Evolutionary conservation across 2,329 filamentous ascomycete species (phyloP).

Genomic region (Albophoma yamanashiensis): DNA sequence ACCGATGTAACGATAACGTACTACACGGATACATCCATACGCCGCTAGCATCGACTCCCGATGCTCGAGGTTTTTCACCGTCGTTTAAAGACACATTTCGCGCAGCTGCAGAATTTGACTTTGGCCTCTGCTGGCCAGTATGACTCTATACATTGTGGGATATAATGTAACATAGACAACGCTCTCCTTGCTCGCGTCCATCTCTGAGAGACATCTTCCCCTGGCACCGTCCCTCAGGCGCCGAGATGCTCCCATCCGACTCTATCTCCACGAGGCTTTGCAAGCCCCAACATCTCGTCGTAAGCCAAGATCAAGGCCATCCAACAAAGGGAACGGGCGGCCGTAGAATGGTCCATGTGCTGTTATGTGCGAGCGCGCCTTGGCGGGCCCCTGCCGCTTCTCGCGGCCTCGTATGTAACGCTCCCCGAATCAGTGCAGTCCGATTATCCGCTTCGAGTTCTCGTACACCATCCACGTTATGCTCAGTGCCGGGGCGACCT

Average conservation of each 20-base stretch:
- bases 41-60: no score
- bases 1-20: no score
- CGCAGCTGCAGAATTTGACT: neutral
- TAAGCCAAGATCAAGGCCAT: neutral
- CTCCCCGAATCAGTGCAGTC: conserved; percentile 26
- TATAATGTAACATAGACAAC: neutral
- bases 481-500: conserved; percentile 90
- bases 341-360: neutral
- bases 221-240: neutral
- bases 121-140: neutral
- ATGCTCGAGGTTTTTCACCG: no score
- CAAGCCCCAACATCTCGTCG: neutral
- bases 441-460: conserved; percentile 68
- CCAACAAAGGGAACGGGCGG: neutral
- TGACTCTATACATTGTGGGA: conserved; percentile 5
- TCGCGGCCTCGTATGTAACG: neutral
- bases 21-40: no score
- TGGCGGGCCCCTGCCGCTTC: neutral
- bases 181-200: neutral
- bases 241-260: neutral
- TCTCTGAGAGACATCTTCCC: neutral
- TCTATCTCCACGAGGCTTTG: neutral
- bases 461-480: conserved; percentile 94
- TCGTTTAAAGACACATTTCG: neutral
- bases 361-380: neutral